Conservation (phyloP, 208 protist genomes). For the Leishmania lainsoni region DNA sequence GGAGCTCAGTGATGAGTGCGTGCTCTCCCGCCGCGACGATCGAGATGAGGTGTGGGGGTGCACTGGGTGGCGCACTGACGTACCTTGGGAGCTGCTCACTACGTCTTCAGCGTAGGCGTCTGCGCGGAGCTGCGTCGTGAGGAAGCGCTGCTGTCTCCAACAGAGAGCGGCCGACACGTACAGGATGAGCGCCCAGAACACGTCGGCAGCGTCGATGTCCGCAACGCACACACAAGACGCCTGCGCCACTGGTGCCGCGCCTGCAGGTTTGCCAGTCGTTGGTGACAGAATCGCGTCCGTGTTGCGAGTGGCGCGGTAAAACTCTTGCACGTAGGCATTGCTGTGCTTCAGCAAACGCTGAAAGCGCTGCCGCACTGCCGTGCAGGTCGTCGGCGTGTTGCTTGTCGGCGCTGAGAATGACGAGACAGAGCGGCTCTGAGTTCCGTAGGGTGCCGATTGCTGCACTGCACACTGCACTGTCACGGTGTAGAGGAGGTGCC, state of each 20-base stretch:
- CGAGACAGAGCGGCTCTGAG: background rate
- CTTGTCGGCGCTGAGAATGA: background rate
- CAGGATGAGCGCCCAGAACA: conserved; percentile 26
- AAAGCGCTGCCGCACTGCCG: conserved; percentile 5
- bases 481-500: conserved; percentile 5
- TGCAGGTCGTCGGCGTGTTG: background rate
- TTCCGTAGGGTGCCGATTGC: background rate
- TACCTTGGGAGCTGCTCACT: conserved; percentile 10
- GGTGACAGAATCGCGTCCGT: background rate
- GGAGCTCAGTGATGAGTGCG: conserved; percentile 2
- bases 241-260: background rate
- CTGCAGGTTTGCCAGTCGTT: no score
- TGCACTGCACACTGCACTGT: background rate
- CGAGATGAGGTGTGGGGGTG: background rate
- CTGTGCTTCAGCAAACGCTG: background rate
- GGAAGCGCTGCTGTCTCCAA: conserved; percentile 6
- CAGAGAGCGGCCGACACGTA: conserved; percentile 23
- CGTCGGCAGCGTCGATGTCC: conserved; percentile 15
- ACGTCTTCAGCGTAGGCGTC: conserved; percentile 2
- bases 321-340: background rate
- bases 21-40: background rate
- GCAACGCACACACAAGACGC: background rate
- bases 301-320: background rate
- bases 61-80: background rate
- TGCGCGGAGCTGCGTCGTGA: background rate